A percentile compares a stretch with the other conserved stretches of the same genome.
These are phyloP conservation scores for Termitomyces sp. DNA, from an alignment of 768 basidiomycete genomes.

Conservation along the genomic window DNA sequence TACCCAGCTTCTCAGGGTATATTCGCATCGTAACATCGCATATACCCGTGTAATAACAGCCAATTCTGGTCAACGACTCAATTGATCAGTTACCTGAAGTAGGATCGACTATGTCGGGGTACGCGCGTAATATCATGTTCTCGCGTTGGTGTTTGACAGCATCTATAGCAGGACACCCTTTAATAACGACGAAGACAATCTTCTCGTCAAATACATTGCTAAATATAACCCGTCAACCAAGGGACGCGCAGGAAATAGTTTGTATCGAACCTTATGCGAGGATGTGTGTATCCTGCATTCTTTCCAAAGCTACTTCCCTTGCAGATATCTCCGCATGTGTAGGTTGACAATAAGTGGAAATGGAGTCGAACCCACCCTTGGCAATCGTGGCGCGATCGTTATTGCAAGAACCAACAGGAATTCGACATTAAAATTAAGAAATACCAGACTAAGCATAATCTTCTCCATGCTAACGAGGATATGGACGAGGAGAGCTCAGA, in stretches of 20 bases:
- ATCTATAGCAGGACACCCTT: conserved; percentile 27
- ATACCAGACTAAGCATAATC: conserved; percentile 6
- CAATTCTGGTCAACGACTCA: not conserved
- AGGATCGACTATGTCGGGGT: conserved; percentile 12
- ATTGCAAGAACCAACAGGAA: conserved; percentile 38
- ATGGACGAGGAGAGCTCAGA: not conserved
- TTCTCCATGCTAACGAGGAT: not conserved
- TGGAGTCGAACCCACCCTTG: conserved; percentile 54
- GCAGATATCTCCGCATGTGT: not conserved
- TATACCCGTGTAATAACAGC: not conserved
- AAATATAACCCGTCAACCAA: conserved; percentile 36
- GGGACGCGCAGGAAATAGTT: conserved; percentile 44
- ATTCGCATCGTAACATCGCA: too few species aligned
- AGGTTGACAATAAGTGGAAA: conserved; percentile 44
- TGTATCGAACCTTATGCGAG: conserved; percentile 43
- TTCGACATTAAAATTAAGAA: conserved; percentile 4
- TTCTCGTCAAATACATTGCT: conserved; percentile 49
- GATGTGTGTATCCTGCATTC: conserved; percentile 38
- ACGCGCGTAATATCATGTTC: not conserved
- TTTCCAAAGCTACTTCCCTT: not conserved
- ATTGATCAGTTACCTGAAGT: not conserved
- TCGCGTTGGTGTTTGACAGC: not conserved
- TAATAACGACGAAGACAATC: conserved; percentile 38
- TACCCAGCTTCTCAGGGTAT: not conserved
- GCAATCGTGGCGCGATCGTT: conserved; percentile 68